These are phyloP conservation scores for Aspergillus luchuensis DNA, from an alignment of 2,329 filamentous ascomycete genomes.

Conservation along the genomic window DNA sequence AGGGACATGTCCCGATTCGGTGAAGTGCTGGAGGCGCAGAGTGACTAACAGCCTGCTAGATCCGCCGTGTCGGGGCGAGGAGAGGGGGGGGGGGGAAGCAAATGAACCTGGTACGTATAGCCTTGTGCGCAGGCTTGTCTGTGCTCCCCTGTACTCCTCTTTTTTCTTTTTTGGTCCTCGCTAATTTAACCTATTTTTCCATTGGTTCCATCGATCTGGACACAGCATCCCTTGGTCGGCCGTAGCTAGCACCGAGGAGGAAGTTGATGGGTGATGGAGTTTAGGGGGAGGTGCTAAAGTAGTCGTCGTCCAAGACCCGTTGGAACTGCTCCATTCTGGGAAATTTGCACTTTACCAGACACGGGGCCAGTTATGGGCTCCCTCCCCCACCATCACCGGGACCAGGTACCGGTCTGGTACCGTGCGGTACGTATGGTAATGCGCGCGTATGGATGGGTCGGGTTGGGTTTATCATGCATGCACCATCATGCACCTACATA, in stretches of 20 bases:
- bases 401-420: neutral
- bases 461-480: neutral
- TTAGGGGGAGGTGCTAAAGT: neutral
- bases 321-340: slow-evolving; percentile 6
- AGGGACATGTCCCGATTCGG: neutral
- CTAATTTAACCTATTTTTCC: slow-evolving; percentile 1
- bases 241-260: slow-evolving; percentile 7
- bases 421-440: neutral
- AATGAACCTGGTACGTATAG: slow-evolving; percentile 14
- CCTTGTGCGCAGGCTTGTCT: slow-evolving; percentile 17
- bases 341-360: slow-evolving; percentile 3
- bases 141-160: slow-evolving; percentile 10
- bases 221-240: slow-evolving; percentile 3
- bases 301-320: slow-evolving; percentile 1
- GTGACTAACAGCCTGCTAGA: slow-evolving; percentile 14
- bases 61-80: slow-evolving; percentile 15
- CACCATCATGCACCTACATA: neutral
- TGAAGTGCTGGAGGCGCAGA: neutral
- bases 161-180: slow-evolving; percentile 6
- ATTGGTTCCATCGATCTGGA: slow-evolving; percentile 16
- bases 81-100: neutral
- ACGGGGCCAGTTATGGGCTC: neutral
- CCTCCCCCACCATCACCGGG: neutral
- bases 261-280: neutral
- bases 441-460: neutral